Evolutionary conservation across 495 filamentous ascomycete genomes (phyloP).

Genomic region (Apiosordaria backusii): DNA sequence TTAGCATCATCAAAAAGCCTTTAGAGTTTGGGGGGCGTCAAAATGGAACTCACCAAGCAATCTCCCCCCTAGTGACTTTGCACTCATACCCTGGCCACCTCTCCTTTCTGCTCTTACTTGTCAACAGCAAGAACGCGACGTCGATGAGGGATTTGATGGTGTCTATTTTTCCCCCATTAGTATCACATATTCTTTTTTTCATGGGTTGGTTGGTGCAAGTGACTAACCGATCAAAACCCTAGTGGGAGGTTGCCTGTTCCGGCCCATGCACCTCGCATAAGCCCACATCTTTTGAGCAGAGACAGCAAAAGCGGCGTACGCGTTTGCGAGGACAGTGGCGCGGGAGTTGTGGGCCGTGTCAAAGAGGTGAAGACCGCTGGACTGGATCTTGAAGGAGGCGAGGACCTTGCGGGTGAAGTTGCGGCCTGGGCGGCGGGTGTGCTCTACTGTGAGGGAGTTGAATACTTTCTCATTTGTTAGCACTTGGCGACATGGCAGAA

Average conservation of each 20-base stretch:
- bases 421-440: conserved; percentile 61
- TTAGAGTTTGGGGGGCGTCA: no score
- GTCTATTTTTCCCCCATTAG: conserved; percentile 33
- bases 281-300: conserved; percentile 81
- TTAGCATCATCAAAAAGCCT: conserved; percentile 42
- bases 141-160: conserved; percentile 64
- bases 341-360: conserved; percentile 76
- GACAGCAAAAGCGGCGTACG: conserved; percentile 70
- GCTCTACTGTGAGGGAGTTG: conserved; percentile 76
- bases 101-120: conserved; percentile 47
- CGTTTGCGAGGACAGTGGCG: conserved; percentile 63
- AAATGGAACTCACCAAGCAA: no score
- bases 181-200: no score
- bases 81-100: conserved; percentile 55
- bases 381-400: conserved; percentile 77
- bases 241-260: conserved; percentile 50
- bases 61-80: conserved; percentile 57
- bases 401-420: conserved; percentile 78
- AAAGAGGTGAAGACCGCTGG: conserved; percentile 82
- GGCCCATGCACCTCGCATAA: conserved; percentile 65
- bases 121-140: conserved; percentile 62
- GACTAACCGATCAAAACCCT: conserved; percentile 41
- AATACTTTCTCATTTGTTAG: conserved; percentile 36
- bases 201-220: background rate
- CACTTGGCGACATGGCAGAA: background rate